These are phyloP conservation scores for Francoa sonchifolia DNA, from an alignment of 441 rosid genomes.

Conservation along the genomic window DNA sequence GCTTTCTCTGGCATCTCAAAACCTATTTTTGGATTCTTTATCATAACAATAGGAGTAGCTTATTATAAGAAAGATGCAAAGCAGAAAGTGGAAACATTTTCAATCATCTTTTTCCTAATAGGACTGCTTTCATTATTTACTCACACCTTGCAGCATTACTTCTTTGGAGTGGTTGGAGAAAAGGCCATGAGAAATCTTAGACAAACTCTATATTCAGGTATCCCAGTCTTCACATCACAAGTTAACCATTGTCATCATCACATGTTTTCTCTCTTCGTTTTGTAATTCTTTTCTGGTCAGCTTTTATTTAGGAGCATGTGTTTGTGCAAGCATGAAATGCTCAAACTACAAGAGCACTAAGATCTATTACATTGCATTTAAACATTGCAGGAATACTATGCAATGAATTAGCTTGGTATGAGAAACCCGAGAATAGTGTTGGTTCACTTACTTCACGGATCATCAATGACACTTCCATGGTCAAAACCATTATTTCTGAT, in stretches of 20 bases:
- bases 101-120: slow-evolving; percentile 32
- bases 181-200: slow-evolving; percentile 56
- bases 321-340: not conserved
- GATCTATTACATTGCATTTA: not conserved
- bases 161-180: slow-evolving; percentile 55
- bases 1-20: slow-evolving; percentile 60
- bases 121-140: slow-evolving; percentile 45
- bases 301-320: too few relatives aligned
- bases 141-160: slow-evolving; percentile 57
- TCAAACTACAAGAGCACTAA: slow-evolving; percentile 3
- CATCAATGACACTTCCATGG: slow-evolving; percentile 47
- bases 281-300: too few relatives aligned
- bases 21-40: slow-evolving; percentile 55
- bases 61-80: slow-evolving; percentile 31
- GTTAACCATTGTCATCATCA: not conserved
- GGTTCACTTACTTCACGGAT: slow-evolving; percentile 39
- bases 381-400: slow-evolving; percentile 32
- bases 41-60: slow-evolving; percentile 48
- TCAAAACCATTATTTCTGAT: slow-evolving; percentile 51
- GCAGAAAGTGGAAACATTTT: slow-evolving; percentile 29
- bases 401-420: slow-evolving; percentile 59
- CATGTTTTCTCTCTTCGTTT: not conserved
- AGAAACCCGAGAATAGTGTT: slow-evolving; percentile 39
- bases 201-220: slow-evolving; percentile 46
- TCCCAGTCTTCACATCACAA: not conserved